A percentile compares a stretch with the other conserved stretches of the same genome.
Evolutionary conservation across 2,329 filamentous ascomycete genomes (phyloP).

Genomic region (Lachnellula cervina): DNA sequence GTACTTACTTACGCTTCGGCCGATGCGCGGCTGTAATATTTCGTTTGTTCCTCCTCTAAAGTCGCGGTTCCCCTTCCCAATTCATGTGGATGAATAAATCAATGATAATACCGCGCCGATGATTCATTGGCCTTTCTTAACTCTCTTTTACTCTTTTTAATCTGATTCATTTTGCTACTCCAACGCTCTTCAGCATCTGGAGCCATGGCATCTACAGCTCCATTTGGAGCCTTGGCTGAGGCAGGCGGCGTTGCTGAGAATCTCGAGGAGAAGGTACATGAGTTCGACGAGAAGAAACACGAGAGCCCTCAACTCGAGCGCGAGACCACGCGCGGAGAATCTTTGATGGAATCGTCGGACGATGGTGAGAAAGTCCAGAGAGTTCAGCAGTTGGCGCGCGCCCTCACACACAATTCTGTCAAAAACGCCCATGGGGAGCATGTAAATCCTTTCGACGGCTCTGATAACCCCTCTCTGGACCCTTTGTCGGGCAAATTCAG

Average conservation of each 20-base stretch:
- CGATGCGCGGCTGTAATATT: too few relatives aligned
- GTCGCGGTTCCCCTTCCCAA: too few relatives aligned
- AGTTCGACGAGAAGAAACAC: background rate
- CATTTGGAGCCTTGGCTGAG: constrained; percentile 10
- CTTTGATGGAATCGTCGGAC: constrained; percentile 12
- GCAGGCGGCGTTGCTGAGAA: constrained; percentile 1
- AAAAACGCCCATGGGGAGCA: constrained; percentile 19
- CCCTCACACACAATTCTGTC: constrained; percentile 24
- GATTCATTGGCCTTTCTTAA: background rate
- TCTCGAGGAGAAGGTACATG: constrained; percentile 1
- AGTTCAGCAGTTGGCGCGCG: constrained; percentile 17
- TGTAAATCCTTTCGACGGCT: constrained; percentile 48
- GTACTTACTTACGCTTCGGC: too few relatives aligned
- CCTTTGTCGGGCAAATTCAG: constrained; percentile 50
- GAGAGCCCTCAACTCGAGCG: background rate
- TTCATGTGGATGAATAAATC: too few relatives aligned
- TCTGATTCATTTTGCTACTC: background rate
- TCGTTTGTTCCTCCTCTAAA: too few relatives aligned
- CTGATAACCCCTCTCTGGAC: constrained; percentile 48
- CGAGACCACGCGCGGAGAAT: constrained; percentile 7
- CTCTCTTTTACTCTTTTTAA: background rate
- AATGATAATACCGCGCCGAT: background rate
- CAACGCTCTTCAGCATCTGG: background rate
- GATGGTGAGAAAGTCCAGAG: constrained; percentile 19
- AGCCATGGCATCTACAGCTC: constrained; percentile 13